Percentiles rank a stretch among this genome's conserved stretches.
Conservation (phyloP, 225 moss, liverwort and hornwort genomes). For the Takakia lepidozioides region DNA sequence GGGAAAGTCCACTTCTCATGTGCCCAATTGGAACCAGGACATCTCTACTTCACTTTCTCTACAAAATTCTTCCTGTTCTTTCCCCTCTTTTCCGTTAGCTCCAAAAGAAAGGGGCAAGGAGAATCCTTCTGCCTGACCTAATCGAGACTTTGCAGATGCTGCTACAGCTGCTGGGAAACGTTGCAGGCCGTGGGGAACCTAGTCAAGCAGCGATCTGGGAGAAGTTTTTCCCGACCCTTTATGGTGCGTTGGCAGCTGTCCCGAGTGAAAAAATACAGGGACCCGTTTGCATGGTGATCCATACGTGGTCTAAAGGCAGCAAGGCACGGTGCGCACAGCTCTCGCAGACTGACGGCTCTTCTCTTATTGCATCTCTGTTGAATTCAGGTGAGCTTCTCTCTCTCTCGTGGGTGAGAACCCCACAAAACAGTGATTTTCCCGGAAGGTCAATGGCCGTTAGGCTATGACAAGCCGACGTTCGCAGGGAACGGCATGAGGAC, state of each 20-base stretch:
- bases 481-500: no score
- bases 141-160: slow-evolving; percentile 44
- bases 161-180: slow-evolving; percentile 78
- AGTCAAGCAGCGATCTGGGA: slow-evolving; percentile 53
- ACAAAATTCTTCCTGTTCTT: no score
- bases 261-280: slow-evolving; percentile 22
- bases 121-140: slow-evolving; percentile 2
- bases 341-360: slow-evolving; percentile 41
- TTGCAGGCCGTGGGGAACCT: slow-evolving; percentile 54
- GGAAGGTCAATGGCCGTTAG: no score
- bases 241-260: slow-evolving; percentile 35
- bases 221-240: slow-evolving; percentile 37
- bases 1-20: no score
- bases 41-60: no score
- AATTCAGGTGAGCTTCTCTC: slow-evolving; percentile 37
- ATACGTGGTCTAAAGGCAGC: slow-evolving; percentile 51
- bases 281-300: slow-evolving; percentile 72
- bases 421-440: no score
- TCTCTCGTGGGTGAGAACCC: no score
- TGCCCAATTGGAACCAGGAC: no score
- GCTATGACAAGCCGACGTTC: no score
- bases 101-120: no score
- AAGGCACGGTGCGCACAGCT: slow-evolving; percentile 39
- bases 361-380: slow-evolving; percentile 42
- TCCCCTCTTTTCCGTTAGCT: no score